Conservation (phyloP, 2,329 filamentous ascomycete species). For the Parafenestella ontariensis region DNA sequence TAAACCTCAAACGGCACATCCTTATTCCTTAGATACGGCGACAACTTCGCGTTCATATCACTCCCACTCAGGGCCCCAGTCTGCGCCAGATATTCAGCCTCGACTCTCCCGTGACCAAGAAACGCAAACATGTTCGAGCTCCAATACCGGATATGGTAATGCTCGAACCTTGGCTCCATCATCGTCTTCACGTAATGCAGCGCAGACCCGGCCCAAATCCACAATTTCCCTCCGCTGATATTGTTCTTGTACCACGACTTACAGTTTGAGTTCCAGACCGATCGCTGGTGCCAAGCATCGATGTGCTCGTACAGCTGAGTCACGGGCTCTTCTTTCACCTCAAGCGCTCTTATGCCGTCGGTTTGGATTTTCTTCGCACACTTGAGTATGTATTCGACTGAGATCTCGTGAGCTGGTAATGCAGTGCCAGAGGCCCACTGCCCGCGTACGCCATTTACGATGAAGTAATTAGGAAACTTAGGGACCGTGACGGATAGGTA, state of each 20-base stretch:
- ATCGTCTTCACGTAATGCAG: conserved; percentile 11
- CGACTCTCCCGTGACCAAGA: conserved; percentile 7
- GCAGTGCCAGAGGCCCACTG: conserved; percentile 5
- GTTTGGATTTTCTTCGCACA: conserved; percentile 9
- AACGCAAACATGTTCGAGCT: conserved; percentile 4
- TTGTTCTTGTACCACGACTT: conserved; percentile 16
- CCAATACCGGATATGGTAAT: conserved; percentile 6
- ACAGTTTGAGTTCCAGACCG: conserved; percentile 2
- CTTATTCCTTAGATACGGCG: background rate
- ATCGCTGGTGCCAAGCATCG: conserved; percentile 5
- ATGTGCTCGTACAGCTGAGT: conserved; percentile 9
- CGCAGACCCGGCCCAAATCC: conserved; percentile 11
- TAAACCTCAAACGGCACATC: background rate
- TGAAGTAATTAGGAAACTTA: conserved; percentile 38
- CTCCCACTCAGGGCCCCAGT: background rate
- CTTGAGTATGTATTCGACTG: conserved; percentile 8
- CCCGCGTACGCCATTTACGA: conserved; percentile 10
- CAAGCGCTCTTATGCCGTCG: conserved; percentile 5
- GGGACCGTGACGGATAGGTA: conserved; percentile 31
- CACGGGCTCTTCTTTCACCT: conserved; percentile 1
- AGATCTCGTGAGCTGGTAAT: conserved; percentile 5
- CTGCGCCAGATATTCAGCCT: background rate
- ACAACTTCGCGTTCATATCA: background rate
- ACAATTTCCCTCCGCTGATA: conserved; percentile 7
- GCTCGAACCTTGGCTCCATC: conserved; percentile 4